Percentiles rank a stretch among this genome's conserved stretches.
phyloP scores from a whole-genome alignment of 108 stramenopile genomes.

The Schizochytrium sp. region DNA sequence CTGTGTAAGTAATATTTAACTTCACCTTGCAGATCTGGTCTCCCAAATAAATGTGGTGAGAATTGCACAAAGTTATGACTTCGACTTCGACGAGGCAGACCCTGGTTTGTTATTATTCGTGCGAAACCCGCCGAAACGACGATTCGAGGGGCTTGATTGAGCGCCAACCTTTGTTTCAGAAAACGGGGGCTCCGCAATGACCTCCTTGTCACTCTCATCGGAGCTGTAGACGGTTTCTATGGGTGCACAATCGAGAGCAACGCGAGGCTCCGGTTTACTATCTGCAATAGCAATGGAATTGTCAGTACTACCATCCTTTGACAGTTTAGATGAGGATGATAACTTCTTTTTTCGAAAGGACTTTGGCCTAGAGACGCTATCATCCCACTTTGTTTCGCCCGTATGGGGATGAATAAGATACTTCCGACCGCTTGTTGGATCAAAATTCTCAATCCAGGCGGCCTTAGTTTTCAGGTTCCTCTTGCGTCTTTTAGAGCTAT shows the following conservation, averaged over 20 bases:
- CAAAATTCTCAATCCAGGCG: slow-evolving; percentile 1
- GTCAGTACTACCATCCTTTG: no score
- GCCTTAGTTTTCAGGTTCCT: not conserved
- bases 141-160: not conserved
- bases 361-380: not conserved
- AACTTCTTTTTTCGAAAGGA: no score
- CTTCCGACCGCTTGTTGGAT: not conserved
- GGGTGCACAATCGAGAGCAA: slow-evolving; percentile 25
- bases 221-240: not conserved
- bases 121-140: not conserved
- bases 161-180: not conserved
- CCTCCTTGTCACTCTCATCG: slow-evolving; percentile 11
- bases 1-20: no score
- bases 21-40: no score
- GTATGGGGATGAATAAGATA: slow-evolving; percentile 53
- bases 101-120: no score
- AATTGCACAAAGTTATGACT: no score
- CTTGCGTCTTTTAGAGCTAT: not conserved
- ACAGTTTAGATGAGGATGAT: no score
- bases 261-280: not conserved
- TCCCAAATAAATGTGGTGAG: no score
- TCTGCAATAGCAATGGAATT: not conserved
- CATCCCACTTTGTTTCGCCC: slow-evolving; percentile 54
- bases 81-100: no score
- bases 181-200: not conserved